These are phyloP conservation scores for Cyclotella kingstonii DNA, from an alignment of 108 stramenopile genomes.

Conservation along the genomic window DNA sequence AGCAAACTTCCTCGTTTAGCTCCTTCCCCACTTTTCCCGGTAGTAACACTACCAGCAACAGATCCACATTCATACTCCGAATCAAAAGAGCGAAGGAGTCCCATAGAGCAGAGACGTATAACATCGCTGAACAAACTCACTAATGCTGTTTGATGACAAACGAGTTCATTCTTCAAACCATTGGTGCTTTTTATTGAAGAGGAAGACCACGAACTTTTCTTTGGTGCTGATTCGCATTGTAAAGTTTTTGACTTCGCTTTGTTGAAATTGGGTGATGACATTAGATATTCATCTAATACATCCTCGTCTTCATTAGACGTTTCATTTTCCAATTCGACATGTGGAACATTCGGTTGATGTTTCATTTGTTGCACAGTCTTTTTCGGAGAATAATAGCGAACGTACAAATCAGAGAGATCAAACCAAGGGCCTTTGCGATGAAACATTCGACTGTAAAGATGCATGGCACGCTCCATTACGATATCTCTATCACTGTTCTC, in stretches of 20 bases:
- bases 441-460: conserved; percentile 71
- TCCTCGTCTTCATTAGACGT: not conserved
- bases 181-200: not conserved
- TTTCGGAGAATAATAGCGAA: conserved; percentile 63
- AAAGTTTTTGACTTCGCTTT: conserved; percentile 13
- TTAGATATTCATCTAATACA: no score
- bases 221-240: conserved; percentile 6
- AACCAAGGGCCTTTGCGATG: conserved; percentile 84
- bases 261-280: not conserved
- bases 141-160: conserved; percentile 17
- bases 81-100: conserved; percentile 68
- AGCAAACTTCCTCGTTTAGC: conserved; percentile 39
- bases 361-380: not conserved
- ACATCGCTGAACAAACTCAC: conserved; percentile 48
- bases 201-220: not conserved
- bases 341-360: not conserved
- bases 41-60: conserved; percentile 49
- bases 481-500: conserved; percentile 16
- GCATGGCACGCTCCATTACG: conserved; percentile 55
- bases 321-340: not conserved
- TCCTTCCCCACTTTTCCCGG: conserved; percentile 16
- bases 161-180: not conserved
- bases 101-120: conserved; percentile 48
- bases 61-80: conserved; percentile 81
- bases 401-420: conserved; percentile 65